Percentiles rank a stretch among this genome's conserved stretches.
These are phyloP conservation scores for Boechera retrofracta DNA, from an alignment of 345 rosid species.

Conservation along the genomic window DNA sequence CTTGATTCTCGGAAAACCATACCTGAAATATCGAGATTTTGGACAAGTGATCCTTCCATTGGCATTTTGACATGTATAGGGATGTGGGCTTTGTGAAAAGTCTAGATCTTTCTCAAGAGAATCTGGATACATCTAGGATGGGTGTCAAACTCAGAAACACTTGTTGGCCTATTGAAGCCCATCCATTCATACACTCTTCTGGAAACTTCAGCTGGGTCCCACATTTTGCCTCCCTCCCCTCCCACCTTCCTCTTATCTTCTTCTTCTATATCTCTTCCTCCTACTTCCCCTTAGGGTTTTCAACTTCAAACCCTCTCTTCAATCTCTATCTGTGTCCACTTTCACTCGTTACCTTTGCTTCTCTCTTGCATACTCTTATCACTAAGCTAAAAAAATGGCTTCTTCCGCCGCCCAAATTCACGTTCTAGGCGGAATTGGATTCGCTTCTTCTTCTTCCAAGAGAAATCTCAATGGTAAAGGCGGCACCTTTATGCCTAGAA, in stretches of 20 bases:
- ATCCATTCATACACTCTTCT: neutral
- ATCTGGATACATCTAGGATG: neutral
- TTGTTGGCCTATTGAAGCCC: constrained; percentile 25
- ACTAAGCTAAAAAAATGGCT: constrained; percentile 55
- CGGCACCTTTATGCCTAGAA: constrained; percentile 36
- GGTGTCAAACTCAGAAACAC: constrained; percentile 7
- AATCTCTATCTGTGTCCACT: no score
- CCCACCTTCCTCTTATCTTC: constrained; percentile 42
- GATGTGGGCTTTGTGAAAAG: neutral
- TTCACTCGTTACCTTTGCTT: neutral
- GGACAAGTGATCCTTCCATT: neutral
- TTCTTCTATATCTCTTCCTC: constrained; percentile 22
- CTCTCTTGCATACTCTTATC: neutral
- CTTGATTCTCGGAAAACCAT: no score
- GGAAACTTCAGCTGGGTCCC: constrained; percentile 27
- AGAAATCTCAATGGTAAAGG: constrained; percentile 21
- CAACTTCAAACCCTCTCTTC: neutral
- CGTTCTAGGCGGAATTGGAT: constrained; percentile 61
- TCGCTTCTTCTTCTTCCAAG: constrained; percentile 43
- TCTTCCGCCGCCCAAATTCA: constrained; percentile 79
- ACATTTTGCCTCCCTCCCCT: constrained; percentile 8
- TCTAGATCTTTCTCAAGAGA: neutral
- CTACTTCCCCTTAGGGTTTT: neutral
- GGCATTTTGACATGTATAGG: neutral
- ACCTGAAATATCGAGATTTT: neutral